A percentile compares a stretch with the other conserved stretches of the same genome.
Conservation (phyloP, 2,329 filamentous ascomycete species). For the Metarhizium sp. region DNA sequence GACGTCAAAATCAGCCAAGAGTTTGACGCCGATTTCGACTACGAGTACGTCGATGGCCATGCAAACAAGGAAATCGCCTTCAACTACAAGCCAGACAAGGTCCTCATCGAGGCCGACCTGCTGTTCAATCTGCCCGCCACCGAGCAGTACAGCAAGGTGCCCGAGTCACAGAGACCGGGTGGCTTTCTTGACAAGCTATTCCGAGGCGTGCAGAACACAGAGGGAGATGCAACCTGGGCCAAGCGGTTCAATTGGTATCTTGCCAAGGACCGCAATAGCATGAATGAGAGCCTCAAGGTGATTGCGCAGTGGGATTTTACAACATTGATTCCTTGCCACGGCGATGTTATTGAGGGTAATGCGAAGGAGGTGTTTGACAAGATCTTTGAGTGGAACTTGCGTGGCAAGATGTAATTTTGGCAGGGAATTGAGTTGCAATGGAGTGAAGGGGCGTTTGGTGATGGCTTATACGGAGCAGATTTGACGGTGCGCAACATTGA, state of each 20-base stretch:
- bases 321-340: conserved; percentile 83
- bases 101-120: conserved; percentile 82
- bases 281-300: conserved; percentile 56
- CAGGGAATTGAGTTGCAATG: neutral
- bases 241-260: conserved; percentile 79
- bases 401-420: conserved; percentile 15
- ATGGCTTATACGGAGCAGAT: neutral
- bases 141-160: conserved; percentile 76
- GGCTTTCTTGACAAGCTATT: conserved; percentile 35
- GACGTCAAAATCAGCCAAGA: conserved; percentile 54
- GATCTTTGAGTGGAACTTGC: conserved; percentile 76
- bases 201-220: conserved; percentile 47
- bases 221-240: conserved; percentile 60
- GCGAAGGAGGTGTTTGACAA: conserved; percentile 70
- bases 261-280: conserved; percentile 53
- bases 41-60: conserved; percentile 74
- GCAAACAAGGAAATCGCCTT: conserved; percentile 84
- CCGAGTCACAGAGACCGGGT: conserved; percentile 18
- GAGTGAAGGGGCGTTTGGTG: neutral
- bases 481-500: neutral
- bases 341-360: conserved; percentile 68
- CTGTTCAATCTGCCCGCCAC: conserved; percentile 82
- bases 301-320: conserved; percentile 80
- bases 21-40: conserved; percentile 80
- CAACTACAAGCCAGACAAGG: conserved; percentile 66